Evolutionary conservation across 2,329 filamentous ascomycete genomes (phyloP), one percentile per base, ranked within the genome.

Genomic region (Amauroascus niger): DNA sequence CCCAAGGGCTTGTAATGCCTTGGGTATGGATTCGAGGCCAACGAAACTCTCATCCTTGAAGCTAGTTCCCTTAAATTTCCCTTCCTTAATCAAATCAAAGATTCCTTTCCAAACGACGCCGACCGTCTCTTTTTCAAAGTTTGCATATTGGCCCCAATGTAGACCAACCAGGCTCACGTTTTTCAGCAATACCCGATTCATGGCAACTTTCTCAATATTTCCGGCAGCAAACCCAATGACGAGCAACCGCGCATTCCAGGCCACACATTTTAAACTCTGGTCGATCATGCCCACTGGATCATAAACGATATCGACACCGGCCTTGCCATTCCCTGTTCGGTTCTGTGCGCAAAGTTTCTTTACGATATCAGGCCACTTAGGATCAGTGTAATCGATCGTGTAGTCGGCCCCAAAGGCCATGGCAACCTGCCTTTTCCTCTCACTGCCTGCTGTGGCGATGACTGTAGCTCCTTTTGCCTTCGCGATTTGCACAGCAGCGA

Each of bases 261-360:
- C 86, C 2, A 86, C 87, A 72, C 91, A 96, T 71, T 95, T 95
- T 61, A 90, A 87, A 61, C 84, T 88, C 65, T 82, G 79, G 60
- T 94, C 88, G 48, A 96, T 87, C 66, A 96, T 73, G 0, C 91
- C 91, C 1, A 97, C 91, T 11, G 91, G 89, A 68, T 97, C 91
- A 72, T 88, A 97, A 20, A 97, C 90, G 49, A 97, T 88, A 69
- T 97, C 90, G 16, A 95, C 90, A 9, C 89, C 82, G 0, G 67
- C 67, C 41, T 76, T 73, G 1, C 79, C 79, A 58, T 82, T 80
- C 0, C 87, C 87, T 3, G 86, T 91, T 55, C 72, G 62, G 43
- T 74, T 60, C 57, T 65, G 58, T 20, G 66, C 63, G 57, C 71
- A 74, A 43, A 97, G 70, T 61, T 80, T 82, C 73, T 87, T 87